Evolutionary conservation across 345 rosid species (phyloP).

Genomic region (Noccaea caerulescens): DNA sequence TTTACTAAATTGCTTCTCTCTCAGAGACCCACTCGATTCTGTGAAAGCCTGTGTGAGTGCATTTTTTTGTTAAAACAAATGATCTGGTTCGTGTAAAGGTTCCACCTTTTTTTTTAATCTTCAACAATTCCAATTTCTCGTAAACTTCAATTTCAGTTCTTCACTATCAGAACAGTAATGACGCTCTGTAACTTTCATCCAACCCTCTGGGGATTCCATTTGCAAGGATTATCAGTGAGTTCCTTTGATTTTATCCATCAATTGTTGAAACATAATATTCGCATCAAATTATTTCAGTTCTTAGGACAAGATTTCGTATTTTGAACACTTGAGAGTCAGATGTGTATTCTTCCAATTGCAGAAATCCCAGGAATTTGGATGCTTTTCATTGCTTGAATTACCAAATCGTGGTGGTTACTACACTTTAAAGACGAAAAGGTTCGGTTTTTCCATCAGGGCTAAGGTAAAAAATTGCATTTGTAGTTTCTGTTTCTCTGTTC

Average conservation of each 20-base stretch:
- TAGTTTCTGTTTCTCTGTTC: background rate
- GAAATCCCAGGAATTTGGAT: conserved; percentile 12
- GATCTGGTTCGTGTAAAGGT: background rate
- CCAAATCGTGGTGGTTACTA: conserved; percentile 20
- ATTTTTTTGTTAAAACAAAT: background rate
- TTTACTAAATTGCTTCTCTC: conserved; percentile 5
- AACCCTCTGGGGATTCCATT: background rate
- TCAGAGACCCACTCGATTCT: background rate
- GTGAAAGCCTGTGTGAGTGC: background rate
- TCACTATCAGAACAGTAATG: conserved; percentile 25
- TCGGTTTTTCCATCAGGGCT: conserved; percentile 33
- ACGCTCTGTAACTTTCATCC: conserved; percentile 30
- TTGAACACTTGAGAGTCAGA: background rate
- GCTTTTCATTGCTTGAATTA: conserved; percentile 34
- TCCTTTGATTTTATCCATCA: background rate
- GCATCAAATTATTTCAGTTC: background rate
- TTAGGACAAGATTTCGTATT: background rate
- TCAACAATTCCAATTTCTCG: background rate
- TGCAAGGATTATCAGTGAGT: conserved; percentile 35
- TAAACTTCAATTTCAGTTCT: conserved; percentile 6
- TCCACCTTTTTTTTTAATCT: background rate
- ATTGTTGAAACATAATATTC: background rate
- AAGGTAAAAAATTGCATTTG: conserved; percentile 39
- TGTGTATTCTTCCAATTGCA: conserved; percentile 7
- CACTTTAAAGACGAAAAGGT: conserved; percentile 22